phyloP scores from a whole-genome alignment of 1,284 basidiomycete species.

The Ceratobasidium sp. region DNA sequence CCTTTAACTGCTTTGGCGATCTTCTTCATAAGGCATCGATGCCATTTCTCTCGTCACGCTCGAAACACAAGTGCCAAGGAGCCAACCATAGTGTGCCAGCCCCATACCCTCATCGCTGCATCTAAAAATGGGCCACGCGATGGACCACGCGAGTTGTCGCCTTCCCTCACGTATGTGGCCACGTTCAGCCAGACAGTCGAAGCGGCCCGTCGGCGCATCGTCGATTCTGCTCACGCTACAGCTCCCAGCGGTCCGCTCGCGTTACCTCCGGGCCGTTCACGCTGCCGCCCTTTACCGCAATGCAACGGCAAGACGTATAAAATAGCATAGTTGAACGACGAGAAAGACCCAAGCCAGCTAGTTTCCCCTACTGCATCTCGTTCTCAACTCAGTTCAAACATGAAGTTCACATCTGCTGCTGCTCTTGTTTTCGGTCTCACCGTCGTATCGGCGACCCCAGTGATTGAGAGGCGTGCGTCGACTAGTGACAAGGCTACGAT shows the following conservation, averaged over 20 bases:
- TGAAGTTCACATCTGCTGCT: slow-evolving; percentile 26
- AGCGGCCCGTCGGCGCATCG: not conserved
- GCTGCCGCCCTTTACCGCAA: not conserved
- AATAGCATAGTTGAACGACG: not conserved
- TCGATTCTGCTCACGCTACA: not conserved
- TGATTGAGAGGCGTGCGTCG: slow-evolving; percentile 8
- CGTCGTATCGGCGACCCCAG: not conserved
- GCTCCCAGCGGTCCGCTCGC: not conserved
- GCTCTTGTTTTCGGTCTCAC: slow-evolving; percentile 12
- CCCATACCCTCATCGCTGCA: not conserved
- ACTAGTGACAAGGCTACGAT: slow-evolving; percentile 19
- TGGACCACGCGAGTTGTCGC: not conserved
- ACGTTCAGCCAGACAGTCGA: not conserved
- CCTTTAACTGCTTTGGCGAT: not conserved
- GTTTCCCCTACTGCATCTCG: not conserved
- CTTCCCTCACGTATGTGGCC: not conserved
- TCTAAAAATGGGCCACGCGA: not conserved
- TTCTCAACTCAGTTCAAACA: slow-evolving; percentile 4
- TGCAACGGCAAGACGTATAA: not conserved
- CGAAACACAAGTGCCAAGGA: not conserved
- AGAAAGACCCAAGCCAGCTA: not conserved
- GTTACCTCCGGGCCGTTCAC: not conserved
- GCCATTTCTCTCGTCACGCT: not conserved
- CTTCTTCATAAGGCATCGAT: no score
- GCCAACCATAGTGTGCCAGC: not conserved